Base-by-base conservation (phyloP, 2,329 filamentous ascomycete species). In the Whalleya microplaca region DNA sequence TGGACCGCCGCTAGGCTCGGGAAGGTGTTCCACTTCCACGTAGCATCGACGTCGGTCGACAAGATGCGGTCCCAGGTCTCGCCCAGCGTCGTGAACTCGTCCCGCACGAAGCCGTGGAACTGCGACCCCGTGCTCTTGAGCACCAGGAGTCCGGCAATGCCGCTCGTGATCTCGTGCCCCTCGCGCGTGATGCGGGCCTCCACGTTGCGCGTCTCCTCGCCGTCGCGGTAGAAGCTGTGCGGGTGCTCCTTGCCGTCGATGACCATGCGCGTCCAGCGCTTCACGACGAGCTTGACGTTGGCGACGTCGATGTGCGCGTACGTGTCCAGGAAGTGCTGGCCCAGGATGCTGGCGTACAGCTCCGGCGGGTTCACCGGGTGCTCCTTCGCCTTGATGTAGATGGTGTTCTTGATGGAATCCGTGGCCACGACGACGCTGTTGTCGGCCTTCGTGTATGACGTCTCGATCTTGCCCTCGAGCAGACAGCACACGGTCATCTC, bases 391-490 rank as follows among this genome's bases (percentile, higher is more conserved):
- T 91, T 89, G 78, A 99, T 92, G 81, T 95, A 96, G 72, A 91
- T 88, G 68, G 90, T 98, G 78, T 99, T 96, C 81, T 99, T 99
- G 79, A 98, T 96, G 21, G 92, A 94, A 77, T 99, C 95, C 59
- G 95, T 99, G 62, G 95, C 92, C 59, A 99, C 94, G 56, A 99
- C 86, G 64, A 96, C 91, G 69, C 88, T 90, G 83, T 99, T 99
- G 80, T 99, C 93, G 67, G 92, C 94, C 71, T 84, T 76, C 60
- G 94, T 99, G 83, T 96, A 99, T 63, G 91, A 96, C 61, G 69
- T 85, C 52, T 95, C 91, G 67, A 99, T 97, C 57, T 92, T 90
- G 66, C 95, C 95, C 79, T 98, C 92, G 27, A 99, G 85, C 49
- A 98, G 83, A 62, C 92, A 92, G 78, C 91, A 91, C 67, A 99